Base-by-base conservation (phyloP, 768 basidiomycete genomes). In the Leucosporidium scottii region DNA sequence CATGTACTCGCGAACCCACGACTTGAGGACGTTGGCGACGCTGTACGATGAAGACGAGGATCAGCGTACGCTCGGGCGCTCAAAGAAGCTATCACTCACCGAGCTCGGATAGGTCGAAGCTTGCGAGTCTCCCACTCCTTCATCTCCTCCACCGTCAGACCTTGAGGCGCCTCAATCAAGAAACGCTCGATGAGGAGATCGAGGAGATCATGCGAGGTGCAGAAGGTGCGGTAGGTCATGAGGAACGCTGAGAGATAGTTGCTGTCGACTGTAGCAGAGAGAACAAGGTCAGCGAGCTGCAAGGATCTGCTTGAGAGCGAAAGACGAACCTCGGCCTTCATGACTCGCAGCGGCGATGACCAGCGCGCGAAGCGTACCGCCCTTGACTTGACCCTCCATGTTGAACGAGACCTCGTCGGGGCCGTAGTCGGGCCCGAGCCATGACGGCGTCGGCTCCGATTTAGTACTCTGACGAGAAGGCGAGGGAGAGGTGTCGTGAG, bases 161-260 rank as follows among this genome's bases (percentile, higher is more conserved):
- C 18, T 8, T 83, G 81, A 0, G 93, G 94, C 28, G 89, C 83
- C 59, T 84, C 82, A 31, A 93, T 87, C 73, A 83, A 82, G 79
- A 92, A 98, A 23, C 94, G 86, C 54, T 84, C 82, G 10, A 89
- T 83, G 25, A 98, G 85, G 23, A 88, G 82, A 66, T 91, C 86
- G 63, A 94, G 87, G 13, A 98, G 80, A 58, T 91, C 87, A 64
- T 89, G 84, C 55, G 89, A 81, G 8, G 86, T 87, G 21, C 90
- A 90, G 78, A 98, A 97, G 1, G 91, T 93, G 75, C 93, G 91
- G 82, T 91, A 96, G 1, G 94, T 96, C 85, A 96, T 87, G 71
- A 98, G 79, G 83, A 98, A 98, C 1, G 93, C 87, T 76, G 69
- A 70, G 6, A 73, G 55, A 87, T 87, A 77, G 83, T 89, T 79